Base-by-base conservation (phyloP, 305 asterid species). In the Rubia tinctorum region DNA sequence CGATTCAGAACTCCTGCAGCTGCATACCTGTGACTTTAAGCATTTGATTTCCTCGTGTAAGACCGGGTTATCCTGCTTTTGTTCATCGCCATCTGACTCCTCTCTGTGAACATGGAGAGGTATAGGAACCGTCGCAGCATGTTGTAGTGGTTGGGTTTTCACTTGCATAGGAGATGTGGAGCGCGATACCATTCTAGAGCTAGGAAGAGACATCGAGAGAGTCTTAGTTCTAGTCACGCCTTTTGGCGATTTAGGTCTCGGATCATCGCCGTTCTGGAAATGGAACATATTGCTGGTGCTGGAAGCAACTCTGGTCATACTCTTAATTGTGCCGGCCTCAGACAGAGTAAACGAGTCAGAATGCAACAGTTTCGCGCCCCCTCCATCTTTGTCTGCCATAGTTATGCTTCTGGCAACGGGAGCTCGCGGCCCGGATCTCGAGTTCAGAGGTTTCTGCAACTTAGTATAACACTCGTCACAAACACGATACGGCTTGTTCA, bases 391-490 rank as follows among this genome's bases (percentile, higher is more conserved):
- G 49, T 87, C 93, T 4, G 80, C 44, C 58, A 60, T 56, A 25
- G 83, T 82, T 51, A 72, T 85, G 72, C 82, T 84, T 78, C 76
- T 86, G 25, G 77, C 84, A 27, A 76, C 84, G 25, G 86, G 87
- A 73, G 81, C 49, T 55, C 86, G 86, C 43, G 64, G 62, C 55
- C 53, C 75, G n/a, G 90, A 67, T 49, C 78, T 79, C 62, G 86
- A 71, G 51, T 87, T 90, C 1, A 70, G 7, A 8, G 71, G 42
- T 84, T 85, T 93, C 87, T 88, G 86, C 78, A 94, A 79, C 81
- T 90, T 94, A 39, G 78, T 53, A 72, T 77, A 91, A 74, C 99
- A 94, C 78, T 91, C 97, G 72, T 94, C 97, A 75, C 99, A 94
- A 30, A 94, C 97, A 68, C 99, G 99, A 73, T 86, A 91, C 7